These are phyloP conservation scores for Diophrys appendiculata DNA, from an alignment of 73 alveolate genomes.

Conservation along the genomic window DNA sequence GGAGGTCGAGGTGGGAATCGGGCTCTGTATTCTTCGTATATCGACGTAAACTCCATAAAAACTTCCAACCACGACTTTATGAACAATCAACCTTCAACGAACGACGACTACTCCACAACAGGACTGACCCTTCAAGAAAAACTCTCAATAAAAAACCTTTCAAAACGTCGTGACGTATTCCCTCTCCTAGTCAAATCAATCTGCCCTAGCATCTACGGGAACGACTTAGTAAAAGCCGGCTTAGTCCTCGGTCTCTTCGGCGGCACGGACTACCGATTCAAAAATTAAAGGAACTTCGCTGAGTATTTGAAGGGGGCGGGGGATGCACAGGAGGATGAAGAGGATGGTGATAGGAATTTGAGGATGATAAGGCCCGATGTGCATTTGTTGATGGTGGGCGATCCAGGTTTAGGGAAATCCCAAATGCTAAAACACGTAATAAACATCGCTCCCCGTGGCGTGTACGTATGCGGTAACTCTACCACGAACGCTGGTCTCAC, in stretches of 20 bases:
- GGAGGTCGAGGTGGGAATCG: constrained; percentile 38
- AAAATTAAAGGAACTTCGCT: constrained; percentile 23
- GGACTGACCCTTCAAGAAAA: constrained; percentile 21
- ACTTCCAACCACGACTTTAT: constrained; percentile 44
- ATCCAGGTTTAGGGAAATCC: constrained; percentile 89
- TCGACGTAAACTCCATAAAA: constrained; percentile 65
- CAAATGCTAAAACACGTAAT: constrained; percentile 75
- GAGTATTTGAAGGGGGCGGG: constrained; percentile 2
- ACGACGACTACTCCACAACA: constrained; percentile 35
- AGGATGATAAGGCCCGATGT: constrained; percentile 65
- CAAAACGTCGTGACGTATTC: constrained; percentile 59
- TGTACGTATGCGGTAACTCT: constrained; percentile 85
- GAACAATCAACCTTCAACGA: constrained; percentile 12
- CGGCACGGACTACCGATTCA: constrained; percentile 74
- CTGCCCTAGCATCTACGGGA: constrained; percentile 87
- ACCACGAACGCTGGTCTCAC: constrained; percentile 90
- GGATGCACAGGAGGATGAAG: constrained; percentile 43
- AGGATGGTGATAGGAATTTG: constrained; percentile 17
- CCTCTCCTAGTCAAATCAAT: constrained; percentile 63
- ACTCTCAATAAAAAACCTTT: constrained; percentile 9
- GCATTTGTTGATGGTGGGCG: constrained; percentile 79
- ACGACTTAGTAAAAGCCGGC: constrained; percentile 87
- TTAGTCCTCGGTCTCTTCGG: constrained; percentile 76
- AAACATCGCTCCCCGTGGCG: constrained; percentile 78
- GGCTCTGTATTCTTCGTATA: constrained; percentile 65